Base-by-base conservation (phyloP, 805 yeast genomes). In the Candida montana region DNA sequence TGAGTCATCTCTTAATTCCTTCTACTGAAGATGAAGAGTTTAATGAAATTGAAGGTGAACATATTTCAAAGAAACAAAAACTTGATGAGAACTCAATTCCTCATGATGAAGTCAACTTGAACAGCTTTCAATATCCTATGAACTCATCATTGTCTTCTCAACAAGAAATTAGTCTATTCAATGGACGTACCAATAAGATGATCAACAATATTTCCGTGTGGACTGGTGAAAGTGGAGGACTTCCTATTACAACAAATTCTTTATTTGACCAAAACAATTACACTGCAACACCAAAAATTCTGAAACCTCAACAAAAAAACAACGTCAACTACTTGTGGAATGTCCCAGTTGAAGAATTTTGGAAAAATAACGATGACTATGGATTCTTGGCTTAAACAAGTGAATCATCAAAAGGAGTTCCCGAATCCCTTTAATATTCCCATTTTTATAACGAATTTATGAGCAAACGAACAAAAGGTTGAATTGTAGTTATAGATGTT, bases 181-280 rank as follows among this genome's bases (percentile, higher is more conserved):
- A 55, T 33, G 74, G 72, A 12, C 68, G 80, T 20, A 73, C 81
- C 1, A 76, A 75, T 31, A 71, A 71, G 26, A 77, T 77, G 83
- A 77, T 77, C 51, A 75, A 67, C 52, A 75, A 77, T 50, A 77
- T 77, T 29, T 74, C 80, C 0, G 72, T 71, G 1, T 77, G 83
- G 83, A 77, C 81, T 0, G 75, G 72, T 16, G 71, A 68, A 4
- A 69, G 69, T 26, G 72, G 70, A 13, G 54, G 54, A 3, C 28
- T 43, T 11, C 57, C 51, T 40, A 53, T 48, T 28, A 47, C 54
- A 28, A 47, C 54, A 5, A 46, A 56, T 4, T 46, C 53, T 2
- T 33, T 54, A 13, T 54, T 55, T 40, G 58, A 55, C 23, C 62
- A 57, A 40, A 39, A 40, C 31, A 48, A 33, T 27, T 47, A 51